These are phyloP conservation scores for Lactarius trivialis DNA, from an alignment of 768 basidiomycete species.

Conservation along the genomic window DNA sequence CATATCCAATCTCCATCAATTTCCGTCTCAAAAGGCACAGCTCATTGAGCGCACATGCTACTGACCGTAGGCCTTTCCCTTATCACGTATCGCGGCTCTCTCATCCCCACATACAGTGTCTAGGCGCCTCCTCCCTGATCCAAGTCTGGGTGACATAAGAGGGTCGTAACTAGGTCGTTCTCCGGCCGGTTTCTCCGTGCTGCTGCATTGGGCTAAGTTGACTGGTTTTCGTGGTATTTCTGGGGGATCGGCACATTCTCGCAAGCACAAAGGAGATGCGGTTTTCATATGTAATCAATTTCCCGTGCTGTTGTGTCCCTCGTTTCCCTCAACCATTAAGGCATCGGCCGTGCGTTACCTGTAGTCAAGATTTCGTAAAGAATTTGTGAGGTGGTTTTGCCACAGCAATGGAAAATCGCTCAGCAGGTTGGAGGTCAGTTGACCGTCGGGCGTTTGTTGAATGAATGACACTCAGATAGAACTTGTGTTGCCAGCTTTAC, in stretches of 20 bases:
- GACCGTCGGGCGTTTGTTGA: neutral
- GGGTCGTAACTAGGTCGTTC: neutral
- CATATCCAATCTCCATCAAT: neutral
- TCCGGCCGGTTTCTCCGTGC: neutral
- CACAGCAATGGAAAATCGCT: neutral
- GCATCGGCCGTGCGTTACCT: neutral
- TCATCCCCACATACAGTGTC: neutral
- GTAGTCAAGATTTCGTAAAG: constrained; percentile 1
- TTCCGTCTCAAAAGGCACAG: neutral
- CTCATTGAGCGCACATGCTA: neutral
- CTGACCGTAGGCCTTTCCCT: neutral
- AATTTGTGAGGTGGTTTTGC: neutral
- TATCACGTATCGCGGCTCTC: neutral
- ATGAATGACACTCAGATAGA: neutral
- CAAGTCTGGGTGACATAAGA: neutral
- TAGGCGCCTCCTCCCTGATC: neutral
- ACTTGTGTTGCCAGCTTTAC: neutral
- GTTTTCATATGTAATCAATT: neutral
- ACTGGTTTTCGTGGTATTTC: neutral
- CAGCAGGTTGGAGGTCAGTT: neutral
- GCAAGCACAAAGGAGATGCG: neutral
- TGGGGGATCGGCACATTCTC: neutral
- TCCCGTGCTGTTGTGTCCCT: neutral
- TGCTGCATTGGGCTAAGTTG: neutral
- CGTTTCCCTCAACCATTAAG: neutral